Evolutionary conservation across 306 rosid species (phyloP).

Genomic region (Datisca glomerata): DNA sequence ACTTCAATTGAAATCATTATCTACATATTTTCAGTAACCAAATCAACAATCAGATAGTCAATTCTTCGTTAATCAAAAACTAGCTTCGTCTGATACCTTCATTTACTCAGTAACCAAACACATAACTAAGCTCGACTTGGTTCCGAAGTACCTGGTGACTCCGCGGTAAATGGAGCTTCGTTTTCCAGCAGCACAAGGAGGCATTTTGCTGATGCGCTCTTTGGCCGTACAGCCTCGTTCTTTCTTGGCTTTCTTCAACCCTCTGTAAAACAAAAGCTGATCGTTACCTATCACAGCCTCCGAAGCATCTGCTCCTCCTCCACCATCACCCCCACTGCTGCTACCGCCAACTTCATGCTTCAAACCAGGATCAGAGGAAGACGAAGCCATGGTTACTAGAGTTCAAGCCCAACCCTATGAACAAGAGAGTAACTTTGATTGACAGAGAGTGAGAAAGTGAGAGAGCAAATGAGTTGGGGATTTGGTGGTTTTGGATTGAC

Average conservation of each 20-base stretch:
- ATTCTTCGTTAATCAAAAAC: not conserved
- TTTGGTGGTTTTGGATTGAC: slow-evolving; percentile 11
- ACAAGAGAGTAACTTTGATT: slow-evolving; percentile 11
- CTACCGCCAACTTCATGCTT: slow-evolving; percentile 38
- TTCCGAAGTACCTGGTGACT: slow-evolving; percentile 90
- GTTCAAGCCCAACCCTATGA: slow-evolving; percentile 22
- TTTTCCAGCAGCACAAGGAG: slow-evolving; percentile 95
- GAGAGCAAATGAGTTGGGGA: slow-evolving; percentile 11
- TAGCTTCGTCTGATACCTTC: not conserved
- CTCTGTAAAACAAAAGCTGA: slow-evolving; percentile 64
- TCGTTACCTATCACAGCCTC: slow-evolving; percentile 46
- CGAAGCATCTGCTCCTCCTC: slow-evolving; percentile 25
- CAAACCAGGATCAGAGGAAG: slow-evolving; percentile 73
- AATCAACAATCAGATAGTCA: too few species aligned
- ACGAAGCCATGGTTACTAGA: slow-evolving; percentile 52
- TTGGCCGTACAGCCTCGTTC: slow-evolving; percentile 95
- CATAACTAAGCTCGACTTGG: not conserved
- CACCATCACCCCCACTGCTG: slow-evolving; percentile 13
- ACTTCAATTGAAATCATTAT: too few species aligned
- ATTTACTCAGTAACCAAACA: slow-evolving; percentile 12
- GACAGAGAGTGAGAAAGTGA: slow-evolving; percentile 2
- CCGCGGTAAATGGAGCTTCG: slow-evolving; percentile 98
- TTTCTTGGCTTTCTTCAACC: slow-evolving; percentile 84
- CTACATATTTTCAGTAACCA: too few species aligned
- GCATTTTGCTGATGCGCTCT: slow-evolving; percentile 97